These are phyloP conservation scores for Picea sitchensis DNA, from an alignment of 75 land plant species.

Conservation along the genomic window DNA sequence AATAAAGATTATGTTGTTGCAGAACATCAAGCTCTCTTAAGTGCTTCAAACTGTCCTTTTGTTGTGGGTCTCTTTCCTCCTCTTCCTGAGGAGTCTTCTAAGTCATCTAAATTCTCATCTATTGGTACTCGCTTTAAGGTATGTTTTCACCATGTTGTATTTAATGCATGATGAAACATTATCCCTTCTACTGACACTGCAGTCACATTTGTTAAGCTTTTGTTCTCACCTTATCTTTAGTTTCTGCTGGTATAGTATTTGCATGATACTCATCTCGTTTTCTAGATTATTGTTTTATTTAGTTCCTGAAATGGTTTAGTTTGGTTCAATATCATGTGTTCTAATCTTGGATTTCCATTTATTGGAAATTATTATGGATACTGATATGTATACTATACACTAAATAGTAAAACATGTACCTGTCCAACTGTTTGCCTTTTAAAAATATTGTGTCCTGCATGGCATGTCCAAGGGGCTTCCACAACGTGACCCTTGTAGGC, in stretches of 20 bases:
- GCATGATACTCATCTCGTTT: neutral
- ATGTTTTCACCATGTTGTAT: neutral
- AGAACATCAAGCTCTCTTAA: slow-evolving; percentile 91
- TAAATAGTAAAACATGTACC: too few relatives aligned
- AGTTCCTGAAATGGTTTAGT: neutral
- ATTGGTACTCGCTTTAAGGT: slow-evolving; percentile 98
- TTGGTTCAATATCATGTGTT: neutral
- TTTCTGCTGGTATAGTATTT: neutral
- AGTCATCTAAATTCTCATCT: slow-evolving; percentile 92
- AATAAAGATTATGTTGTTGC: slow-evolving; percentile 99
- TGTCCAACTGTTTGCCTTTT: too few relatives aligned
- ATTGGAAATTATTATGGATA: neutral
- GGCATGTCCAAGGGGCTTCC: too few relatives aligned
- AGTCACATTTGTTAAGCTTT: too few relatives aligned
- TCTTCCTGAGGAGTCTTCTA: slow-evolving; percentile 76
- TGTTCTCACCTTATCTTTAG: neutral
- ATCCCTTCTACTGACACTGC: too few relatives aligned
- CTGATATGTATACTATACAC: neutral
- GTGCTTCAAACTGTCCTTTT: slow-evolving; percentile 82
- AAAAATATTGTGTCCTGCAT: too few relatives aligned
- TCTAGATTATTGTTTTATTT: neutral
- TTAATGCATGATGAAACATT: too few relatives aligned
- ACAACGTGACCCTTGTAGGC: too few relatives aligned
- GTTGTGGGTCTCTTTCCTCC: slow-evolving; percentile 87
- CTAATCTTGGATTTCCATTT: neutral